Evolutionary conservation across 306 rosid species (phyloP).

Genomic region (Gastrolobium bilobum): DNA sequence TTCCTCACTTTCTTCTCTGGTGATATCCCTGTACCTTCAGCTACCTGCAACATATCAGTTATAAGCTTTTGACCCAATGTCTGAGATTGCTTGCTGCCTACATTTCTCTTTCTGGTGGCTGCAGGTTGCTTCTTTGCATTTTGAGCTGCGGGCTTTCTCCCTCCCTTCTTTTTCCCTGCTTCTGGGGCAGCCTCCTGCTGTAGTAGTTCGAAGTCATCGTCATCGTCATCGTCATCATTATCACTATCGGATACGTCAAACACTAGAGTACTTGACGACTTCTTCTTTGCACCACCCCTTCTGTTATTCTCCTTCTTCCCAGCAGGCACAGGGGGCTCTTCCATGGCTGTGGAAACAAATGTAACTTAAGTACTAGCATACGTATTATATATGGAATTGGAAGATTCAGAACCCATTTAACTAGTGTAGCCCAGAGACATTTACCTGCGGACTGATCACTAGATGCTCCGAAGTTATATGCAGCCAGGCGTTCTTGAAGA

Average conservation of each 20-base stretch:
- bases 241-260: constrained; percentile 57
- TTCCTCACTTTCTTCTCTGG: constrained; percentile 92
- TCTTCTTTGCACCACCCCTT: constrained; percentile 67
- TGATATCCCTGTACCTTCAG: constrained; percentile 61
- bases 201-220: constrained; percentile 55
- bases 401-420: constrained; percentile 16
- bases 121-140: constrained; percentile 62
- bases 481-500: constrained; percentile 94
- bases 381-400: neutral
- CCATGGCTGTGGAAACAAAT: constrained; percentile 56
- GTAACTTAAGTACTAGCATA: neutral
- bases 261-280: constrained; percentile 50
- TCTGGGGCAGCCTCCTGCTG: constrained; percentile 47
- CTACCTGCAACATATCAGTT: constrained; percentile 72
- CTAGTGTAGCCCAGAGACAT: neutral
- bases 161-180: constrained; percentile 63
- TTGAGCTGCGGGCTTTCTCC: constrained; percentile 68
- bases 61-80: constrained; percentile 71
- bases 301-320: constrained; percentile 59
- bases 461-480: constrained; percentile 82
- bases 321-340: constrained; percentile 60
- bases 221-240: constrained; percentile 25
- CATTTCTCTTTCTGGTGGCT: constrained; percentile 61
- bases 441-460: constrained; percentile 73
- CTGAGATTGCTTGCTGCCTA: constrained; percentile 54